These are phyloP conservation scores for Triadica sebifera DNA, from an alignment of 345 rosid species.

Conservation along the genomic window DNA sequence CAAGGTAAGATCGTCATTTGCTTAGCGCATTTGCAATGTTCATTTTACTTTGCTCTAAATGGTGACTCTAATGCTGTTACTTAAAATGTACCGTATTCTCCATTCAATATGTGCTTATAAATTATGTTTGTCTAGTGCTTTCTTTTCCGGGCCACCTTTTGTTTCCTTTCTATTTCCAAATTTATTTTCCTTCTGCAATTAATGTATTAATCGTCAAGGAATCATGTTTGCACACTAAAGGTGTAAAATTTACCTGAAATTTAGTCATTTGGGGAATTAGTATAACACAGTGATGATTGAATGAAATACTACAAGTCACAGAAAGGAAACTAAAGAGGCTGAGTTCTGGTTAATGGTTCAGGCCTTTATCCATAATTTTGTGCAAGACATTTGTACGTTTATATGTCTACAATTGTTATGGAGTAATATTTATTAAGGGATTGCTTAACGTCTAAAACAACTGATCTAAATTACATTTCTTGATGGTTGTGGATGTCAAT, in stretches of 20 bases:
- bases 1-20: conserved; percentile 46
- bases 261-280: too few species aligned
- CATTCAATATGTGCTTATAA: not conserved
- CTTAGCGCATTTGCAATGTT: not conserved
- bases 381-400: not conserved
- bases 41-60: not conserved
- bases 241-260: not conserved
- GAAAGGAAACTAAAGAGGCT: not conserved
- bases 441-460: not conserved
- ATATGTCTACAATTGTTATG: not conserved
- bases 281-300: too few species aligned
- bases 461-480: conserved; percentile 1
- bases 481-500: not conserved
- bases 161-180: not conserved
- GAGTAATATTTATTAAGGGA: not conserved
- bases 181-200: not conserved
- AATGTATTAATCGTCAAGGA: conserved; percentile 1
- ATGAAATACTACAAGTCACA: not conserved
- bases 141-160: not conserved
- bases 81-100: not conserved
- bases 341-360: not conserved
- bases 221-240: not conserved
- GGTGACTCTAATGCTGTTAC: not conserved
- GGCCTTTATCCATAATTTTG: not conserved
- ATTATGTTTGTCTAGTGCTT: not conserved